A percentile compares a stretch with the other conserved stretches of the same genome.
Evolutionary conservation across 2,329 filamentous ascomycete genomes (phyloP).

Genomic region (Phialemonium atrogriseum): DNA sequence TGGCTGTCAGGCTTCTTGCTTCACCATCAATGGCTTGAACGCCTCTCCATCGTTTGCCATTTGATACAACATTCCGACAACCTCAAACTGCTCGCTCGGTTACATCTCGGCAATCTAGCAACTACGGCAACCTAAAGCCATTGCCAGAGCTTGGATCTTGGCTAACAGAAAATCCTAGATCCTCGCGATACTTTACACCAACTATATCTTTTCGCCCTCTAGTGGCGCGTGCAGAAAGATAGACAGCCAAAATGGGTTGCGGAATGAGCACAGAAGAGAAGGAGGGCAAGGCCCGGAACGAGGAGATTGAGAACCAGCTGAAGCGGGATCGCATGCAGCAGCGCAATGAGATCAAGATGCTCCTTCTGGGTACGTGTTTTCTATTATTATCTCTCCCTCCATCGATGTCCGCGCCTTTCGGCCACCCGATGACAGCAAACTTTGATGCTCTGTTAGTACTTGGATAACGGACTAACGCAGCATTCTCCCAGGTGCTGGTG

Average conservation of each 20-base stretch:
- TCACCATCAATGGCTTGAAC: no score
- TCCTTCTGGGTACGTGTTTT: slow-evolving; percentile 73
- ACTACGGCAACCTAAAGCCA: no score
- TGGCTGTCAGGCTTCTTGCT: no score
- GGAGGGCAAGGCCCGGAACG: slow-evolving; percentile 99
- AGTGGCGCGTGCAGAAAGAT: slow-evolving; percentile 10
- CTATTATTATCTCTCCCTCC: neutral
- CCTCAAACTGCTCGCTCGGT: no score
- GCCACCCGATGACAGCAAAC: neutral
- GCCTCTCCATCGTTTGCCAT: no score
- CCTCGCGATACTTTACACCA: no score
- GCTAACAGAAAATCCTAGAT: neutral
- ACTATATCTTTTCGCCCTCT: no score
- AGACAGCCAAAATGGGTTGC: slow-evolving; percentile 81
- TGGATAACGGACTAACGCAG: neutral
- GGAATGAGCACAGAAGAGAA: slow-evolving; percentile 99
- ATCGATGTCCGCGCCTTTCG: neutral
- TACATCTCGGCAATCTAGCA: no score
- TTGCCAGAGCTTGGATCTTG: neutral
- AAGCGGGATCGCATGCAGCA: slow-evolving; percentile 99
- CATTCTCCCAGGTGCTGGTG: slow-evolving; percentile 69
- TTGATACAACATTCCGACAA: no score
- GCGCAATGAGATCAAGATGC: slow-evolving; percentile 99
- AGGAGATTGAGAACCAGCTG: slow-evolving; percentile 99
- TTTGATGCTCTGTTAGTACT: slow-evolving; percentile 13